Evolutionary conservation across 192 early-diverging fungal genomes (phyloP).

Genomic region (Coemansia aciculifera): DNA sequence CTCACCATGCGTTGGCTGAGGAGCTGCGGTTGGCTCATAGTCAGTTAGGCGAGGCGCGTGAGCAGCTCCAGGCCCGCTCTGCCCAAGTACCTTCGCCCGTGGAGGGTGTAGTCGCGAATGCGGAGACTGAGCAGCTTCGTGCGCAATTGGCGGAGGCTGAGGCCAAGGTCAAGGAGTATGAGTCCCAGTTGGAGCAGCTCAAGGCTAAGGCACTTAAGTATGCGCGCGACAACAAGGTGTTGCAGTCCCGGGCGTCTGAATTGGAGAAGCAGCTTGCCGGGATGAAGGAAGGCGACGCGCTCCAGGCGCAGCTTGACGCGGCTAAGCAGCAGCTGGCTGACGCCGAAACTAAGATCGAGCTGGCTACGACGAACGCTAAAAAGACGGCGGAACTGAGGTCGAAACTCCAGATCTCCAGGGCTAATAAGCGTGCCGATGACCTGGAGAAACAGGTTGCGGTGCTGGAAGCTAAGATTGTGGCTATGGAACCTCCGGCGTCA

Average conservation of each 20-base stretch:
- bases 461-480: conserved; percentile 26
- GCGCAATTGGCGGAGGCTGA: conserved; percentile 46
- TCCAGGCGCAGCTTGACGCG: conserved; percentile 41
- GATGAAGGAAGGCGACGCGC: not conserved
- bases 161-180: conserved; percentile 35
- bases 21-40: conserved; percentile 20
- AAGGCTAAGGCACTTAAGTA: conserved; percentile 41
- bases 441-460: conserved; percentile 42
- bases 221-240: conserved; percentile 42
- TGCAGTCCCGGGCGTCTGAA: conserved; percentile 30
- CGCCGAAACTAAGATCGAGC: conserved; percentile 42
- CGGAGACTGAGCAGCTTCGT: conserved; percentile 56
- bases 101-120: conserved; percentile 3
- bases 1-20: conserved; percentile 27
- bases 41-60: conserved; percentile 20
- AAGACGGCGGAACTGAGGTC: conserved; percentile 52
- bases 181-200: conserved; percentile 43
- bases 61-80: conserved; percentile 13
- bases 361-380: conserved; percentile 34
- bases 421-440: conserved; percentile 49
- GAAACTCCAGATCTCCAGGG: conserved; percentile 49
- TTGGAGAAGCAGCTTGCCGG: conserved; percentile 33
- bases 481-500: conserved; percentile 11
- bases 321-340: conserved; percentile 45
- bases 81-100: not conserved